Conservation (phyloP, 2,329 filamentous ascomycete genomes). For the Cercospora sp. region DNA sequence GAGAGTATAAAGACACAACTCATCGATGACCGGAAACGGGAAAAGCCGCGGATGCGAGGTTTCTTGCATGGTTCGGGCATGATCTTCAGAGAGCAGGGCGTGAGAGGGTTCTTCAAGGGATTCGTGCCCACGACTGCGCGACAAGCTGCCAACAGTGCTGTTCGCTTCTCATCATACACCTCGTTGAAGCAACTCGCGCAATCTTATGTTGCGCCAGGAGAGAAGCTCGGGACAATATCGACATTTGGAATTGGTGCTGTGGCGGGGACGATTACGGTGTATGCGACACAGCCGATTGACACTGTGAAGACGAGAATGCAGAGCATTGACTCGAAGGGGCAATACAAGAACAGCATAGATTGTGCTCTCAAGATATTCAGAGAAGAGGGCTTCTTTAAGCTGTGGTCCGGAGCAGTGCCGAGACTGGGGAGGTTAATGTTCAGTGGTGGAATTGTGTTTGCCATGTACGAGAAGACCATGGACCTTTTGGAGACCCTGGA, state of each 20-base stretch:
- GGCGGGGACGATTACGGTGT: conserved; percentile 89
- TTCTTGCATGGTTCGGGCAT: conserved; percentile 88
- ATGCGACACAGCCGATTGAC: conserved; percentile 71
- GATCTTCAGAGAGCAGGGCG: conserved; percentile 82
- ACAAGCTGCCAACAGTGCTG: conserved; percentile 91
- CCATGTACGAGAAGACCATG: conserved; percentile 96
- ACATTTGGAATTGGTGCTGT: conserved; percentile 90
- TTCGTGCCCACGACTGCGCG: conserved; percentile 92
- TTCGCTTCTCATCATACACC: conserved; percentile 91
- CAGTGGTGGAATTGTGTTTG: conserved; percentile 96
- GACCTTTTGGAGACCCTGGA: conserved; percentile 79
- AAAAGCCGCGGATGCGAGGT: conserved; percentile 82
- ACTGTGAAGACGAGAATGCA: conserved; percentile 98
- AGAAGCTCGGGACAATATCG: conserved; percentile 83
- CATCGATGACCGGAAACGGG: conserved; percentile 91
- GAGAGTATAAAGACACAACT: conserved; percentile 98
- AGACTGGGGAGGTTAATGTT: conserved; percentile 80
- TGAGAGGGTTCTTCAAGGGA: conserved; percentile 94
- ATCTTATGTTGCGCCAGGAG: conserved; percentile 87
- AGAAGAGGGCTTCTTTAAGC: conserved; percentile 83
- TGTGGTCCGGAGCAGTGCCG: conserved; percentile 92
- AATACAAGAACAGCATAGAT: conserved; percentile 84
- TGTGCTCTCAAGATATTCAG: conserved; percentile 82
- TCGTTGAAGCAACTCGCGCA: conserved; percentile 88
- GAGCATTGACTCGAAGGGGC: conserved; percentile 76